Evolutionary conservation across 805 yeast species (phyloP).

Genomic region (Pichia sporocuriosa): DNA sequence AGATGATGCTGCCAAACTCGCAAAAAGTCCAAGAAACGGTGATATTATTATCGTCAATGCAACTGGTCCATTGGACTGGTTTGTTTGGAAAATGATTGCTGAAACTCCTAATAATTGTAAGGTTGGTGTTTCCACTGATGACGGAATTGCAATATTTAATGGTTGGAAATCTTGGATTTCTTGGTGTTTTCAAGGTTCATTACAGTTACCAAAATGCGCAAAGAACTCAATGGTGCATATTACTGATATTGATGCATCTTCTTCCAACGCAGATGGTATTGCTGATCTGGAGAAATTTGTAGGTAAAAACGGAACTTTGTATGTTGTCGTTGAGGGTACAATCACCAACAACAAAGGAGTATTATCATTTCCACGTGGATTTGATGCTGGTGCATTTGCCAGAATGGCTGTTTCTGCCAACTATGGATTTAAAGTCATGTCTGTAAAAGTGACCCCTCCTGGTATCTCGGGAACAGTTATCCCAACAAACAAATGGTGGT

Average conservation of each 20-base stretch:
- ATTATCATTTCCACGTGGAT: conserved; percentile 43
- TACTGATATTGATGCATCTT: conserved; percentile 9
- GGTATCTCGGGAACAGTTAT: conserved; percentile 31
- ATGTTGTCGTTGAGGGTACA: conserved; percentile 73
- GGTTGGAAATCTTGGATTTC: conserved; percentile 2
- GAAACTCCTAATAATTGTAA: conserved; percentile 11
- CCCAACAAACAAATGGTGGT: conserved; percentile 16
- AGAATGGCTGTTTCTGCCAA: conserved; percentile 7
- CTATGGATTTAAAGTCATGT: conserved; percentile 29
- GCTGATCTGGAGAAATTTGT: not conserved
- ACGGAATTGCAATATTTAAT: conserved; percentile 11
- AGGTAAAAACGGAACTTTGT: conserved; percentile 32
- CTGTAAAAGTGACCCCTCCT: conserved; percentile 32
- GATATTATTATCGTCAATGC: conserved; percentile 54
- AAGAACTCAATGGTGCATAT: conserved; percentile 1
- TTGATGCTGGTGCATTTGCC: conserved; percentile 14
- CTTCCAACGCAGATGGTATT: conserved; percentile 8
- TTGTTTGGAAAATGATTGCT: conserved; percentile 25
- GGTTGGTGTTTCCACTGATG: conserved; percentile 16
- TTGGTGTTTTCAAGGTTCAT: conserved; percentile 15
- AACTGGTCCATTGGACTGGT: conserved; percentile 52
- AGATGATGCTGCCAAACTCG: conserved; percentile 28
- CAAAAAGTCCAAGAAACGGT: conserved; percentile 33
- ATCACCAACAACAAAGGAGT: conserved; percentile 77
- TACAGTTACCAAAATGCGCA: not conserved